Conservation (phyloP, 202 grass and related monocot genomes). For the Digitaria exilis region DNA sequence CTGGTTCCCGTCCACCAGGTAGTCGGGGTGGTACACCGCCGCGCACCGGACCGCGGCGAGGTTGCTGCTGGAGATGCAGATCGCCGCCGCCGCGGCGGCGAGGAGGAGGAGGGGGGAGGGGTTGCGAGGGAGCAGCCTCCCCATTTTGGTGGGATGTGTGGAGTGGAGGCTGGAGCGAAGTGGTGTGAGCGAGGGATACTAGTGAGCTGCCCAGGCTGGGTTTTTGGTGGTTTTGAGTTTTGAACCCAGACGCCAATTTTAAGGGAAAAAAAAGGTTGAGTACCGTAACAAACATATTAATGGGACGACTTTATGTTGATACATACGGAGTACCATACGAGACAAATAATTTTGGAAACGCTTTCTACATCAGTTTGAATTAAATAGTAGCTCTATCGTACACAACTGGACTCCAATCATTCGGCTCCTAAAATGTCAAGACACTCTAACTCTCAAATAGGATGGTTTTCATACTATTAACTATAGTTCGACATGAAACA, state of each 20-base stretch:
- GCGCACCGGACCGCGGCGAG: conserved; percentile 13
- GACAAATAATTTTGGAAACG: no score
- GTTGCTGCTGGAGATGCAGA: conserved; percentile 11
- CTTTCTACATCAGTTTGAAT: no score
- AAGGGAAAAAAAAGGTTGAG: background rate
- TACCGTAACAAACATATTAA: background rate
- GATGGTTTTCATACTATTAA: no score
- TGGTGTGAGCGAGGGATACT: background rate
- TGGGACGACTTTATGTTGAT: no score
- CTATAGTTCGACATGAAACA: no score
- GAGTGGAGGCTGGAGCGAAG: background rate
- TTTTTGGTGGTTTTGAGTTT: conserved; percentile 29
- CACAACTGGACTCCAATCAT: no score
- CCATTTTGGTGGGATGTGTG: conserved; percentile 42
- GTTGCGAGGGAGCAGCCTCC: conserved; percentile 31
- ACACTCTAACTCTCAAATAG: no score
- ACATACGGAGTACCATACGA: no score
- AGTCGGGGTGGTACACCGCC: conserved; percentile 42
- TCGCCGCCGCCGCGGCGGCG: background rate
- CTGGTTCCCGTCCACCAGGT: conserved; percentile 58
- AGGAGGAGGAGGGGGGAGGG: conserved; percentile 10
- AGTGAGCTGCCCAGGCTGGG: background rate
- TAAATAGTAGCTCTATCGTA: no score
- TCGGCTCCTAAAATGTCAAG: no score
- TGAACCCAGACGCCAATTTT: background rate